Base-by-base conservation (phyloP, 306 rosid genomes). In the Morella rubra region DNA sequence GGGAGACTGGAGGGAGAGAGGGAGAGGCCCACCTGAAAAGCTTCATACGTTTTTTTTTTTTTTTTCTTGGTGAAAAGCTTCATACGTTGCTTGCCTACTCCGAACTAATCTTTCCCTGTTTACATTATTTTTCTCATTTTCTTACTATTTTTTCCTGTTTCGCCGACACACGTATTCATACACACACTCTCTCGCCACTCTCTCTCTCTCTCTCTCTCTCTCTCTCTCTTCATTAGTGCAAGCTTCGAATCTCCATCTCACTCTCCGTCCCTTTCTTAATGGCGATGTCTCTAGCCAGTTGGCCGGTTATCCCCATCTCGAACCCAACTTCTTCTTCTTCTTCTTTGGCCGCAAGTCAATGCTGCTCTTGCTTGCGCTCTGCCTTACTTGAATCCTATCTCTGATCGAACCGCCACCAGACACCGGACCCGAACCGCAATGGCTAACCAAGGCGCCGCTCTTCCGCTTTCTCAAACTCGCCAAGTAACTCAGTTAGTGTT, bases 191-290 rank as follows among this genome's bases (percentile, higher is more conserved):
- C 64, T 58, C 22, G 20, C 37, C 6, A 16, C 62, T 67, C 27
- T 53, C 58, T 53, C 49, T 59, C 64, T 24, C n/a, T 73, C 24
- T 55, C 27, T 22, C 15, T 4, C 8, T 24, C 6, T 13, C 20
- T 91, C 89, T 89, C 89, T 87, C 90, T 86, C 90, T 76, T 87
- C 89, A 75, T 88, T 73, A 83, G 92, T 83, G 78, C 59, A 88
- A 89, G 92, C 92, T 91, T 88, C 88, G 96, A 91, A 87, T 90
- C 90, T 86, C 88, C 67, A 45, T 73, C 74, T 65, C 79, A 32
- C 85, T 72, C 87, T 65, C 44, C 81, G 86, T 85, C 85, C 81
- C 85, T 90, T 89, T 82, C 84, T 84, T 85, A 88, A 88, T 91
- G 96, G 87, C 90, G 58, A 80, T 89, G 82, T 81, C 85, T 82